Evolutionary conservation across 2,329 filamentous ascomycete species (phyloP), one percentile per base, ranked within the genome.

Genomic region (Cladorrhinum sp.): DNA sequence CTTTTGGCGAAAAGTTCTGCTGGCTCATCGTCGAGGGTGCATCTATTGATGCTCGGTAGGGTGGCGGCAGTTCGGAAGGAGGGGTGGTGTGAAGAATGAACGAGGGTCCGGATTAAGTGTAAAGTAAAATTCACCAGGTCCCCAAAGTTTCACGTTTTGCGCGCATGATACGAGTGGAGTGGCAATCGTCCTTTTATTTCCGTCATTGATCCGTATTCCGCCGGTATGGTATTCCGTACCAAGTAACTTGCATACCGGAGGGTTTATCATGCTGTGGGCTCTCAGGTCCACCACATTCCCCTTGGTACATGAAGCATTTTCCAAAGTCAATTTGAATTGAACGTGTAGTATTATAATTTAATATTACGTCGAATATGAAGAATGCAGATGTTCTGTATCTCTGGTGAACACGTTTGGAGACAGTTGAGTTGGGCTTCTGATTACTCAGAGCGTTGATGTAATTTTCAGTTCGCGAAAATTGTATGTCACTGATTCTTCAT

Each of bases 1-100:
- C 82, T 74, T 86, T 86, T 66, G 75, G 76, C 67, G 75, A 77
- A 66, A 78, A 80, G 67, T 85, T 82, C 69, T 86, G 80, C 74
- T 86, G 82, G 75, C 82, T 87, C 84, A 87, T 87, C 64, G 59
- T 62, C 53, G 59, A 24, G 14, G 53, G 55, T 56, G 59, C 56
- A 55, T 52, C 49, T 62, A 57, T 58, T 55, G 48, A 46, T 46
- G 12, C 16, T 46, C 12, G 42, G 42, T 46, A 18, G 42, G 42
- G 42, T 4, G n/a, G 42, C 24, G 21, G 50, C 46, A 23, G 55
- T 49, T 39, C 26, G 26, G 18, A 50, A 30, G 56, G 33, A 50
- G 49, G 48, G 56, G 53, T 28, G 52, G 54, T 57, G 55, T 23
- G 33, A 28, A 54, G 49, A 46, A 20, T 46, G 42, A 18, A 20